Conservation (phyloP, 768 basidiomycete species). For the Tylopilus intermedius region DNA sequence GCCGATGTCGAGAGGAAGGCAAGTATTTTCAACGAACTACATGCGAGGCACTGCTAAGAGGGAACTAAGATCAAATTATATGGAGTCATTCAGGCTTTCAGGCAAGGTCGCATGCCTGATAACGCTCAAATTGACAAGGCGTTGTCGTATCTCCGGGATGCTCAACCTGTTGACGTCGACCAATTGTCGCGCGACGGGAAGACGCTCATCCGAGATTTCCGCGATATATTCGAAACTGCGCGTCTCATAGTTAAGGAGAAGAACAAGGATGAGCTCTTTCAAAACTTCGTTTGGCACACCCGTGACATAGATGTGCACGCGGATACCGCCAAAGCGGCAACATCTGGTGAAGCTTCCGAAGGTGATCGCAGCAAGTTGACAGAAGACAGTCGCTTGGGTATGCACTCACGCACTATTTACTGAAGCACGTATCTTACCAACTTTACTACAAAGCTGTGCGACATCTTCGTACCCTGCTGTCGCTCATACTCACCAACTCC, state of each 20-base stretch:
- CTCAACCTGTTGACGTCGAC: constrained; percentile 55
- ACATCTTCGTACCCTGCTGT: constrained; percentile 84
- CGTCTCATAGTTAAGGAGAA: constrained; percentile 72
- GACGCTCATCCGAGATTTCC: constrained; percentile 70
- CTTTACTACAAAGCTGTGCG: constrained; percentile 52
- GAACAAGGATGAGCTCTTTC: constrained; percentile 88
- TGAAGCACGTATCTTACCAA: constrained; percentile 5
- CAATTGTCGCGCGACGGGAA: constrained; percentile 74
- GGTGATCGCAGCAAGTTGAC: constrained; percentile 51
- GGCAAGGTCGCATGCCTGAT: constrained; percentile 71
- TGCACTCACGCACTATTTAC: constrained; percentile 5
- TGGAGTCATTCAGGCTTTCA: constrained; percentile 76
- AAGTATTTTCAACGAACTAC: neutral
- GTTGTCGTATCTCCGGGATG: constrained; percentile 58
- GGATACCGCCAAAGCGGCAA: constrained; percentile 36
- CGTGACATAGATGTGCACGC: constrained; percentile 36
- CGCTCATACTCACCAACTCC: constrained; percentile 86
- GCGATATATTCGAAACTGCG: constrained; percentile 73
- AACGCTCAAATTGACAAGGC: constrained; percentile 76
- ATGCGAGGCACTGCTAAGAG: neutral
- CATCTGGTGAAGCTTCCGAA: constrained; percentile 38
- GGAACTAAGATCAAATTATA: constrained; percentile 56
- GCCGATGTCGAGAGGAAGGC: constrained; percentile 80
- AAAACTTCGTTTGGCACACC: constrained; percentile 85
- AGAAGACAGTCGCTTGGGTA: constrained; percentile 62